Conservation (phyloP, 306 rosid species). For the Sechiopsis laciniata region DNA sequence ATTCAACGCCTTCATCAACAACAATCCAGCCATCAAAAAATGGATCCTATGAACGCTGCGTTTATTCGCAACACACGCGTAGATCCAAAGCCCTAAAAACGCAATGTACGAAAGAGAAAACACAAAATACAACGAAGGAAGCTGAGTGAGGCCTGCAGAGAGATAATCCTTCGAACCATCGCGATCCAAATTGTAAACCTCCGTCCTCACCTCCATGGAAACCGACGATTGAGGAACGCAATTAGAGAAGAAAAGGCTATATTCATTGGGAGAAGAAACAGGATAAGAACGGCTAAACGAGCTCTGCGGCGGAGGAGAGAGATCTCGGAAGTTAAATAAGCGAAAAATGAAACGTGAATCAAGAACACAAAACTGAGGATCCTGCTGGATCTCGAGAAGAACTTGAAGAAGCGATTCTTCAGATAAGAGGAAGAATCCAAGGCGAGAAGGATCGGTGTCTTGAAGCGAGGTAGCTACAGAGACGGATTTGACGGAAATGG, state of each 20-base stretch:
- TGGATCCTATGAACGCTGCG: conserved; percentile 74
- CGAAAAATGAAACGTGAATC: conserved; percentile 40
- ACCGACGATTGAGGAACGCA: conserved; percentile 62
- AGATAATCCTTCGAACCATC: conserved; percentile 52
- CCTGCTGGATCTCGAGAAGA: conserved; percentile 71
- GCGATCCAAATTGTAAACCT: conserved; percentile 53
- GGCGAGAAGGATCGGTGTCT: conserved; percentile 38
- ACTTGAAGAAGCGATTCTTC: conserved; percentile 80
- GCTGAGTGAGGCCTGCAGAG: conserved; percentile 76
- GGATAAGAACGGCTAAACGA: conserved; percentile 44
- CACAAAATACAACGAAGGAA: conserved; percentile 52
- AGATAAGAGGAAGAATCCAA: conserved; percentile 82
- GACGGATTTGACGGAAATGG: conserved; percentile 34
- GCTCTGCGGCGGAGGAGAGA: conserved; percentile 64
- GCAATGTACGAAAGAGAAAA: conserved; percentile 48
- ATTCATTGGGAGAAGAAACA: conserved; percentile 56
- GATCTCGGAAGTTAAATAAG: conserved; percentile 57
- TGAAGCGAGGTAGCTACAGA: conserved; percentile 29
- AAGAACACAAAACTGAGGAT: conserved; percentile 63
- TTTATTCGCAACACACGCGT: conserved; percentile 35
- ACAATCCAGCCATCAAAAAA: conserved; percentile 55
- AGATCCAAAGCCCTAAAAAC: conserved; percentile 56
- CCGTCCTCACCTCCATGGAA: conserved; percentile 64
- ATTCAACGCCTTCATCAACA: conserved; percentile 63
- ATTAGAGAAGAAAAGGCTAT: conserved; percentile 69